These are phyloP conservation scores for Helianthus tuberosus DNA, from an alignment of 129 eudicot genomes.

Conservation along the genomic window DNA sequence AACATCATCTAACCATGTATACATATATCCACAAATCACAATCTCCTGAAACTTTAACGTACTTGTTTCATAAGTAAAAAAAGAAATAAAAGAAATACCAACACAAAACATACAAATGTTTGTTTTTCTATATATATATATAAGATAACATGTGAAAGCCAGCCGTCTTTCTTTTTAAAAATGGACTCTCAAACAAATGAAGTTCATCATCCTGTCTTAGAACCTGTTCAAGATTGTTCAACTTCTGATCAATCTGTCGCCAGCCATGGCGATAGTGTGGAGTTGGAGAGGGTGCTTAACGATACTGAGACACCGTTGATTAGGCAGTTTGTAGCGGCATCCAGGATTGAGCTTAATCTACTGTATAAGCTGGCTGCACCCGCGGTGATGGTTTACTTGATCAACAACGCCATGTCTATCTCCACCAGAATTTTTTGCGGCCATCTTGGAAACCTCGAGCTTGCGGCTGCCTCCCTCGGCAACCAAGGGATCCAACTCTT, in stretches of 20 bases:
- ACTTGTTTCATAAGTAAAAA: too few relatives aligned
- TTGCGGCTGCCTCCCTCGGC: conserved; percentile 66
- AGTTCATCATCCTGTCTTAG: conserved; percentile 32
- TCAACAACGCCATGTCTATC: conserved; percentile 72
- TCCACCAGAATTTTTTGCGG: conserved; percentile 75
- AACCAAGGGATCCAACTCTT: conserved; percentile 65
- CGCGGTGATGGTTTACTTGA: conserved; percentile 59
- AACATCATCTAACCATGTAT: too few relatives aligned
- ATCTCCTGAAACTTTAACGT: too few relatives aligned
- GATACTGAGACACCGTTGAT: conserved; percentile 34
- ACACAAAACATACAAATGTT: too few relatives aligned
- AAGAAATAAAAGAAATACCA: too few relatives aligned
- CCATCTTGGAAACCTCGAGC: conserved; percentile 67
- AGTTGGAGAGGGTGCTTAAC: conserved; percentile 68
- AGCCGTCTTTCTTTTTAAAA: not conserved
- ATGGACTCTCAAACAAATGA: conserved; percentile 37
- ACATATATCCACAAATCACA: too few relatives aligned
- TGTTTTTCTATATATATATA: not conserved
- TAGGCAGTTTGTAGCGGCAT: conserved; percentile 34
- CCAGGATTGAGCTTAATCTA: conserved; percentile 55
- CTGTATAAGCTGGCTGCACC: conserved; percentile 66
- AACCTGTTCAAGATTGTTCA: not conserved
- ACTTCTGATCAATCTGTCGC: conserved; percentile 20
- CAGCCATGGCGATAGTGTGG: conserved; percentile 38
- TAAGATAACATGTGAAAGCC: not conserved